Base-by-base conservation (phyloP, 495 filamentous ascomycete species). In the Aspergillus coremiiformis region DNA sequence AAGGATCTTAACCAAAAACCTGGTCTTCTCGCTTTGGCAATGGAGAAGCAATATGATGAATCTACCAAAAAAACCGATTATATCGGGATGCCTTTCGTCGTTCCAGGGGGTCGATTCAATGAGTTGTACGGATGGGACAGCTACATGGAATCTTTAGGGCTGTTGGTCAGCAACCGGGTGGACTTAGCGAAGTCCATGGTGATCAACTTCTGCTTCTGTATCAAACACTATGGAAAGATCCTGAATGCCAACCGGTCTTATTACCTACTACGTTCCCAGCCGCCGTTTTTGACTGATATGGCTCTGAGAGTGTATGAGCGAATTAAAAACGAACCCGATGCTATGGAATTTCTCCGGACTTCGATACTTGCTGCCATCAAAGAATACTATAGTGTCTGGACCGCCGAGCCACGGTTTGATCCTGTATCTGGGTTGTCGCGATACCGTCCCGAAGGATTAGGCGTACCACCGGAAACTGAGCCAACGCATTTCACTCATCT, bases 81-180 rank as follows among this genome's bases (percentile, higher is more conserved):
- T 6, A 69, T 71, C n/a, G 93, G 94, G 26, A 77, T 91, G 41
- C 93, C 93, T 0, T 98, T 96, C 60, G 89, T 97, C 19, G 93
- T 98, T 19, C 93, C 93, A 0, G 94, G 93, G 32, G 93, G 91
- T 14, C 79, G 93, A 22, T 98, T 98, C 80, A 98, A 97, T 68
- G 93, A 98, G 64, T 66, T 97, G 20, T 98, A 98, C 62, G 89
- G 84, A 46, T 98, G 93, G 93, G 93, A 98, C 66, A 94, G 88
- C 63, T 97, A 95, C 70, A 95, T 98, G 87, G 89, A 89, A 59
- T 89, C 91, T 7, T 73, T 96, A 9, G 90, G 91, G 4, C 75
- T 98, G 54, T 67, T 96, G 33, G 82, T 83, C 53, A 85, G 90
- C 63, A 86, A 87, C 61, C 84, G 86, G 43, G 82, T 85, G 30